Conservation (phyloP, 148 eudicot genomes). For the Rheum nobile region DNA sequence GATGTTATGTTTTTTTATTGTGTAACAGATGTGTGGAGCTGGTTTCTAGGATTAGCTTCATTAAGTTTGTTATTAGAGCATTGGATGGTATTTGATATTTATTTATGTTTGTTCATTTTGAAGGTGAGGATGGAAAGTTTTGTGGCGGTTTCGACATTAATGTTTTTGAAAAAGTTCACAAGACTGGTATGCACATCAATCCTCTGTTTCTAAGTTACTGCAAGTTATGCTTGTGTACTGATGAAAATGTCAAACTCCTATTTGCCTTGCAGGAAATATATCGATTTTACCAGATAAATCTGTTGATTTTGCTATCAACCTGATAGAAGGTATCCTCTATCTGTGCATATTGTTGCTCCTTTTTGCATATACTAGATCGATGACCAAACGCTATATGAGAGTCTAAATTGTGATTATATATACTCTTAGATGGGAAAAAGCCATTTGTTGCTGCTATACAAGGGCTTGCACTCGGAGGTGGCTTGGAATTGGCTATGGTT, state of each 20-base stretch:
- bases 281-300: slow-evolving; percentile 55
- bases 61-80: background rate
- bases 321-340: slow-evolving; percentile 56
- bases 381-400: background rate
- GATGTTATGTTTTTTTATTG: no score
- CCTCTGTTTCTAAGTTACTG: background rate
- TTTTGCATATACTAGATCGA: background rate
- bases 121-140: slow-evolving; percentile 68
- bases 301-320: slow-evolving; percentile 49
- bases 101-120: slow-evolving; percentile 8
- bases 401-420: background rate
- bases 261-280: slow-evolving; percentile 45
- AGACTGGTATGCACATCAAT: slow-evolving; percentile 41
- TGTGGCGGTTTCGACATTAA: slow-evolving; percentile 87
- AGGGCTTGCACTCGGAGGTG: slow-evolving; percentile 97
- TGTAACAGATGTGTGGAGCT: background rate
- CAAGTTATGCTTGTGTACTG: background rate
- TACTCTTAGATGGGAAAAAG: slow-evolving; percentile 57
- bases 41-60: background rate
- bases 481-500: slow-evolving; percentile 88
- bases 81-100: background rate
- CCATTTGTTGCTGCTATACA: slow-evolving; percentile 80
- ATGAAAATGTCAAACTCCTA: background rate
- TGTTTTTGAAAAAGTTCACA: slow-evolving; percentile 60
- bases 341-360: background rate